Evolutionary conservation across 2,329 filamentous ascomycete genomes (phyloP).

Genomic region (Aspergillus ochraceus): DNA sequence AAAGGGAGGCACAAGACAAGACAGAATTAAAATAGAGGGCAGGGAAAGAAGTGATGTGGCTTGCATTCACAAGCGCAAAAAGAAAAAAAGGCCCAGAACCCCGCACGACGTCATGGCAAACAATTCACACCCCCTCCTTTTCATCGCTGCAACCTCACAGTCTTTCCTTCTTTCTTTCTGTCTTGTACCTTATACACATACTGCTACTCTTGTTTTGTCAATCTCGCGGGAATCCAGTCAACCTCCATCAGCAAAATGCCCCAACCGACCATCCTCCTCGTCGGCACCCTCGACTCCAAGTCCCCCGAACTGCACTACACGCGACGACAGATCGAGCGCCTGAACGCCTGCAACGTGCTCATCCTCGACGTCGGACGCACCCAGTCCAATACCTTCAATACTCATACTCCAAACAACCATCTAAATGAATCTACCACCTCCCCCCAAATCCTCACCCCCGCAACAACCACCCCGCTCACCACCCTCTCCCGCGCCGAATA

Average conservation of each 20-base stretch:
- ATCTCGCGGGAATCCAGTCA: too few relatives aligned
- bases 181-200: not conserved
- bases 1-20: too few relatives aligned
- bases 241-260: not conserved
- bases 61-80: not conserved
- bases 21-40: not conserved
- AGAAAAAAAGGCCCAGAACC: not conserved
- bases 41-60: not conserved
- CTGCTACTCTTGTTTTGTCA: not conserved
- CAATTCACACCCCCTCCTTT: not conserved
- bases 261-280: constrained; percentile 48
- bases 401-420: constrained; percentile 19
- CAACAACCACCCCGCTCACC: constrained; percentile 21
- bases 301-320: constrained; percentile 59
- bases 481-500: constrained; percentile 55
- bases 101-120: not conserved
- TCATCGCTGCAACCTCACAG: not conserved
- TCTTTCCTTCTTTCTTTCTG: not conserved
- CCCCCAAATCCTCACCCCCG: constrained; percentile 22
- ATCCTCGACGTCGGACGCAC: constrained; percentile 17
- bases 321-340: constrained; percentile 44
- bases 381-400: constrained; percentile 51
- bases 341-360: constrained; percentile 33
- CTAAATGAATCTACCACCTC: not conserved
- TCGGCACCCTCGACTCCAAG: constrained; percentile 68